Evolutionary conservation across 345 rosid species (phyloP).

Genomic region (Pseudoturritis turrita): DNA sequence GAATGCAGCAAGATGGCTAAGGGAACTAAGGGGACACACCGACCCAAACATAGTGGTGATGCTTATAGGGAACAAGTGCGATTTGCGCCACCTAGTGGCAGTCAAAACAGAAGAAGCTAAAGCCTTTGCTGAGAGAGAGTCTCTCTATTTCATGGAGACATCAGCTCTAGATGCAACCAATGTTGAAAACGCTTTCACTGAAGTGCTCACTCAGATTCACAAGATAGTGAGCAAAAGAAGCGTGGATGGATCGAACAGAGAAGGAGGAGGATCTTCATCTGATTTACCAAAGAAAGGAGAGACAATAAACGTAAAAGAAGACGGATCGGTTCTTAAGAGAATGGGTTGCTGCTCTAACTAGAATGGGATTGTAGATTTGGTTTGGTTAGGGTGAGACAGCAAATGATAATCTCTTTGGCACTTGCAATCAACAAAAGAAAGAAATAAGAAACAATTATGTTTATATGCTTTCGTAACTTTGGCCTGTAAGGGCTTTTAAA

Average conservation of each 20-base stretch:
- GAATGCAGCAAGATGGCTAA: conserved; percentile 60
- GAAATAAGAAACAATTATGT: neutral
- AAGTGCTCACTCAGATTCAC: conserved; percentile 55
- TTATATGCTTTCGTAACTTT: conserved; percentile 4
- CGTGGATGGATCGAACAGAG: conserved; percentile 44
- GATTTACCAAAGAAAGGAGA: conserved; percentile 33
- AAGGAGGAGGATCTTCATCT: conserved; percentile 22
- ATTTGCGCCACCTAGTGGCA: conserved; percentile 54
- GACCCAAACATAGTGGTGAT: conserved; percentile 61
- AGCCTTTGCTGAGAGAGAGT: conserved; percentile 52
- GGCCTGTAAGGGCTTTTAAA: neutral
- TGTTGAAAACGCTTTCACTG: conserved; percentile 52
- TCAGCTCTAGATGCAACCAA: conserved; percentile 52
- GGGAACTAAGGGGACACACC: conserved; percentile 52
- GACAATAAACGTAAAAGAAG: conserved; percentile 33
- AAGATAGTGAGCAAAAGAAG: conserved; percentile 50
- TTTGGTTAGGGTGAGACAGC: neutral
- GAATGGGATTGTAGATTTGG: conserved; percentile 13
- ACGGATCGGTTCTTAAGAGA: conserved; percentile 28
- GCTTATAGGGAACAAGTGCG: conserved; percentile 69
- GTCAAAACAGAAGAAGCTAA: conserved; percentile 49
- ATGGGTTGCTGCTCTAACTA: conserved; percentile 41
- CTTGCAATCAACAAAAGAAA: neutral
- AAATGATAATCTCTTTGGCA: conserved; percentile 4
- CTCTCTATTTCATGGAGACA: conserved; percentile 56